These are phyloP conservation scores for Tilletia indica DNA, from an alignment of 1,284 basidiomycete genomes.

Conservation along the genomic window DNA sequence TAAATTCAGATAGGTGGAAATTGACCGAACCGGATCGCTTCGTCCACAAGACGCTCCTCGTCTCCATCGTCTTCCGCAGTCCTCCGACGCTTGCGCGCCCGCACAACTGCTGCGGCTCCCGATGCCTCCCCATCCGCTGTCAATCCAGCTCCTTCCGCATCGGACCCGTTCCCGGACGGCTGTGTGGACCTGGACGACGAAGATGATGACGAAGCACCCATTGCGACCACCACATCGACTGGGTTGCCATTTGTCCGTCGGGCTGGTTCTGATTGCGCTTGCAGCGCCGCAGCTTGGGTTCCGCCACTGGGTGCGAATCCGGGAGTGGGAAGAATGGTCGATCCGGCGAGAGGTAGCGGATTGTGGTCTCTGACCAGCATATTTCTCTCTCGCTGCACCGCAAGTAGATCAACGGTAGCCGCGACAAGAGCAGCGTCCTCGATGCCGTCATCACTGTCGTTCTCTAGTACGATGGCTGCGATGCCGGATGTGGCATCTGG, in stretches of 20 bases:
- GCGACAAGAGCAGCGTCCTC: background rate
- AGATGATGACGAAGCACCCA: background rate
- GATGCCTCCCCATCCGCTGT: background rate
- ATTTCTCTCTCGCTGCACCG: background rate
- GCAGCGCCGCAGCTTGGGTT: background rate
- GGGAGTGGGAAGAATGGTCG: background rate
- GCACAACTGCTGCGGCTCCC: background rate
- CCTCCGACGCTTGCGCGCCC: background rate
- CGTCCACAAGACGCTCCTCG: slow-evolving; percentile 2
- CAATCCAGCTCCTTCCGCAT: background rate
- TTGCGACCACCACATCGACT: no score
- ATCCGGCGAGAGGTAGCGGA: no score
- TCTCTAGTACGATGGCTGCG: background rate
- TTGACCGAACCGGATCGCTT: background rate
- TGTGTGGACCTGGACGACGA: background rate
- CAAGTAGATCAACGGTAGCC: background rate
- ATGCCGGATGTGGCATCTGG: background rate
- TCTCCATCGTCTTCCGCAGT: slow-evolving; percentile 1
- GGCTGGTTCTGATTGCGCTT: no score
- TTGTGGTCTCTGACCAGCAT: background rate
- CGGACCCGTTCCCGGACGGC: no score
- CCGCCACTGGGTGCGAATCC: slow-evolving; percentile 9
- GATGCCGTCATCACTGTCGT: background rate
- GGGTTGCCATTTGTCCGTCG: no score
- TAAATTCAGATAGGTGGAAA: no score